phyloP scores from a whole-genome alignment of 1,139 yeast species.

The Taphrina pruni region DNA sequence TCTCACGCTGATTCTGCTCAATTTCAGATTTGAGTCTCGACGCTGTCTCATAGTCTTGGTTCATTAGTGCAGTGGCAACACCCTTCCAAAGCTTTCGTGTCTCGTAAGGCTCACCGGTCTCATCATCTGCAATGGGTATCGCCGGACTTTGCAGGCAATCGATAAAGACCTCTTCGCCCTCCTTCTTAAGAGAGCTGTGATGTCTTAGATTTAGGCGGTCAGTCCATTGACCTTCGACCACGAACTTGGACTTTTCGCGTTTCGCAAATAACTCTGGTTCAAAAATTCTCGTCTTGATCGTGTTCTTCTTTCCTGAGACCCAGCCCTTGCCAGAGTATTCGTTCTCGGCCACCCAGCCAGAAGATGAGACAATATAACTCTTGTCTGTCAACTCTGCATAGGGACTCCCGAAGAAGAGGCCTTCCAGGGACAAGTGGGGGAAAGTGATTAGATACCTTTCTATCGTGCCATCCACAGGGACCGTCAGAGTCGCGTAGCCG shows the following conservation, averaged over 20 bases:
- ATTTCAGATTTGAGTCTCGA: conserved; percentile 73
- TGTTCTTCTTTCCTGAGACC: conserved; percentile 92
- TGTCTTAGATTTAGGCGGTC: conserved; percentile 45
- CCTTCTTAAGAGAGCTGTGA: conserved; percentile 1
- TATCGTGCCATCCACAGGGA: conserved; percentile 55
- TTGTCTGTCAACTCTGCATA: conserved; percentile 58
- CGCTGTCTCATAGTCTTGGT: conserved; percentile 74
- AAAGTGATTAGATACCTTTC: conserved; percentile 83
- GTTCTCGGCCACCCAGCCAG: conserved; percentile 73
- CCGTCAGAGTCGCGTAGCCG: conserved; percentile 83
- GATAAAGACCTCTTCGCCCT: conserved; percentile 63
- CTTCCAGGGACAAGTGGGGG: conserved; percentile 96
- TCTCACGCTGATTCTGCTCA: conserved; percentile 81
- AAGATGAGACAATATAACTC: conserved; percentile 71
- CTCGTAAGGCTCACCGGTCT: conserved; percentile 73
- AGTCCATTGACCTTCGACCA: conserved; percentile 89
- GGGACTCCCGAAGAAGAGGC: conserved; percentile 86
- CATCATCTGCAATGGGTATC: conserved; percentile 71
- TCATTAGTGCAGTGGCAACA: conserved; percentile 84
- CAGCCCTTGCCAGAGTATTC: conserved; percentile 93
- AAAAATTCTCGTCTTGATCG: conserved; percentile 82
- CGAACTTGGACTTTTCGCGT: conserved; percentile 64
- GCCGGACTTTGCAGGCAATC: conserved; percentile 65
- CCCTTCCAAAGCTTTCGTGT: conserved; percentile 82
- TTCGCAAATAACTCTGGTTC: conserved; percentile 53